These are phyloP conservation scores for Naematelia encephala DNA, from an alignment of 768 basidiomycete species.

Conservation along the genomic window DNA sequence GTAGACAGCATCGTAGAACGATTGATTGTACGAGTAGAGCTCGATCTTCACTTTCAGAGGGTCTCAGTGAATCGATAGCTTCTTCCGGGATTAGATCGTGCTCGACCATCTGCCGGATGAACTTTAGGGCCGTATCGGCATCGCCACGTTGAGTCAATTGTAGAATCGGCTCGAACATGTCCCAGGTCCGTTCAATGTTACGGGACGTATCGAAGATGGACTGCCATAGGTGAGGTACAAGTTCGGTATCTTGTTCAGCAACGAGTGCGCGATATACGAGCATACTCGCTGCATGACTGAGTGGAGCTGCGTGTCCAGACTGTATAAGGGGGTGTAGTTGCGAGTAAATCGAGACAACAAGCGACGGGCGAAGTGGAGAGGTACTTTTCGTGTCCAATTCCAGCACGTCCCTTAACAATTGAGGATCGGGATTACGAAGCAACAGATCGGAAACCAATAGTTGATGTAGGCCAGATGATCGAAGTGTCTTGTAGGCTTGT, in stretches of 20 bases:
- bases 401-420: constrained; percentile 12
- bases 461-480: constrained; percentile 7
- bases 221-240: background rate
- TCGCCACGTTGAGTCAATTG: background rate
- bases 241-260: background rate
- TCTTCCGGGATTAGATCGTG: background rate
- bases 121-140: background rate
- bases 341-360: background rate
- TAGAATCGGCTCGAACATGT: background rate
- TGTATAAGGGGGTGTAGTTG: background rate
- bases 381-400: constrained; percentile 9
- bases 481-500: constrained; percentile 7
- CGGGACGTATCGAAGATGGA: background rate
- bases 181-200: background rate
- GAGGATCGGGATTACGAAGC: constrained; percentile 22
- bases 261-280: background rate
- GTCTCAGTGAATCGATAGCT: background rate
- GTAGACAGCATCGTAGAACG: background rate
- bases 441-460: constrained; percentile 26
- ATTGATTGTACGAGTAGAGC: background rate
- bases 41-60: background rate
- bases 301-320: background rate
- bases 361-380: background rate
- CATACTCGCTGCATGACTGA: background rate
- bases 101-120: background rate